A percentile compares a stretch with the other conserved stretches of the same genome.
Conservation (phyloP, 2,329 filamentous ascomycete genomes). For the Colletotrichum noveboracense region DNA sequence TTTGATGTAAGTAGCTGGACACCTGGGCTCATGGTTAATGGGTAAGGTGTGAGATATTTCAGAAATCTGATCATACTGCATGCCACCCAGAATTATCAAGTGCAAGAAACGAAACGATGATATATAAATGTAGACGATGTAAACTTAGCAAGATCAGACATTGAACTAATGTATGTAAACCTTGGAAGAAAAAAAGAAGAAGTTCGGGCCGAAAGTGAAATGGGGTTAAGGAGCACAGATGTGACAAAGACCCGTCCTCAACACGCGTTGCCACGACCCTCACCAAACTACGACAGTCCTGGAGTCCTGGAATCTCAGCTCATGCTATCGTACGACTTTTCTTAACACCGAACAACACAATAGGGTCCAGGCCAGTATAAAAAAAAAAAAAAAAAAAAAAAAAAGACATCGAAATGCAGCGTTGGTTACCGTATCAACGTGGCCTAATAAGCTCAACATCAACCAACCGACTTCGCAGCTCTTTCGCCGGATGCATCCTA, state of each 20-base stretch:
- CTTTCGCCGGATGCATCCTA: not conserved
- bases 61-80: not conserved
- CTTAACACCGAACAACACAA: not conserved
- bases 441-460: not conserved
- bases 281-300: not conserved
- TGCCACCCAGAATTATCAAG: not conserved
- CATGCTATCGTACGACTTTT: not conserved
- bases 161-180: not conserved
- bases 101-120: not conserved
- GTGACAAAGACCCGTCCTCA: not conserved
- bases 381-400: not conserved
- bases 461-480: not conserved
- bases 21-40: not conserved
- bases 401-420: not conserved
- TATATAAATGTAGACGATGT: not conserved
- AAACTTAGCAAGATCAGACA: not conserved
- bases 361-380: not conserved
- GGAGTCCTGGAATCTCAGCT: not conserved
- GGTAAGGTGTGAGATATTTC: not conserved
- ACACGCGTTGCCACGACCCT: not conserved
- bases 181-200: not conserved
- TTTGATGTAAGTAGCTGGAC: not conserved
- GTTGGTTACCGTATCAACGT: not conserved
- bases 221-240: not conserved
- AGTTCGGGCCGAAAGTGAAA: not conserved